Conservation (phyloP, 768 basidiomycete genomes). For the Daedaleopsis sinensis region DNA sequence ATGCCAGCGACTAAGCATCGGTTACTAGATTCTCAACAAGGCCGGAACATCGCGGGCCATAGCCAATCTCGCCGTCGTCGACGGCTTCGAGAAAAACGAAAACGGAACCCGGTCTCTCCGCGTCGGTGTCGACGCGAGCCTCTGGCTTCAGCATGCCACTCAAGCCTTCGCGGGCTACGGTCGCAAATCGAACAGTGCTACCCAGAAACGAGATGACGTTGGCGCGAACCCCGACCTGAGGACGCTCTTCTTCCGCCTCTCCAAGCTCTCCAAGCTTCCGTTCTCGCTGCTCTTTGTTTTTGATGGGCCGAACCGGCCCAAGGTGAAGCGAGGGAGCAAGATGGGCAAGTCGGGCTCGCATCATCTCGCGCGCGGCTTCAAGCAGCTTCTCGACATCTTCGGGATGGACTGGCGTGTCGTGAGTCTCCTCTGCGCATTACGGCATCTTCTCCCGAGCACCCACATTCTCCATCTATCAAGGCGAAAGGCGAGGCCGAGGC, state of each 20-base stretch:
- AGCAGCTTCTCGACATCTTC: no score
- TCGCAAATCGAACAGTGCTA: no score
- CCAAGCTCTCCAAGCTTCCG: conserved; percentile 73
- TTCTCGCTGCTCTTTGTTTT: conserved; percentile 91
- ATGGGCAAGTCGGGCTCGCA: conserved; percentile 79
- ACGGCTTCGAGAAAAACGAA: conserved; percentile 76
- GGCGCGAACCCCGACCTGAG: conserved; percentile 89
- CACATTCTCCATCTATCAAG: conserved; percentile 22
- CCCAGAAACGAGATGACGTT: no score
- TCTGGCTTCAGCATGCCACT: conserved; percentile 85
- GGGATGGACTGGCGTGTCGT: no score
- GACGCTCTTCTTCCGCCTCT: conserved; percentile 85
- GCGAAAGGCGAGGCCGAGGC: conserved; percentile 54
- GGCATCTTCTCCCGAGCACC: no score
- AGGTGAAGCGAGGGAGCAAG: conserved; percentile 76
- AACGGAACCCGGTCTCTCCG: conserved; percentile 71
- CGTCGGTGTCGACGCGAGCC: conserved; percentile 83
- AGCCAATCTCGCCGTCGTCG: conserved; percentile 71
- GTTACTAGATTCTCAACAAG: no score
- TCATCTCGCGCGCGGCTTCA: no score
- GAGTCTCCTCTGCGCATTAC: no score
- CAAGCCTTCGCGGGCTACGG: no score
- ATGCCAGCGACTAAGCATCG: no score
- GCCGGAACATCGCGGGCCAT: no score
- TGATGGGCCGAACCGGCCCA: conserved; percentile 85